phyloP scores from a whole-genome alignment of 169 alveolate genomes.

The Cryptosporidium ubiquitum region DNA sequence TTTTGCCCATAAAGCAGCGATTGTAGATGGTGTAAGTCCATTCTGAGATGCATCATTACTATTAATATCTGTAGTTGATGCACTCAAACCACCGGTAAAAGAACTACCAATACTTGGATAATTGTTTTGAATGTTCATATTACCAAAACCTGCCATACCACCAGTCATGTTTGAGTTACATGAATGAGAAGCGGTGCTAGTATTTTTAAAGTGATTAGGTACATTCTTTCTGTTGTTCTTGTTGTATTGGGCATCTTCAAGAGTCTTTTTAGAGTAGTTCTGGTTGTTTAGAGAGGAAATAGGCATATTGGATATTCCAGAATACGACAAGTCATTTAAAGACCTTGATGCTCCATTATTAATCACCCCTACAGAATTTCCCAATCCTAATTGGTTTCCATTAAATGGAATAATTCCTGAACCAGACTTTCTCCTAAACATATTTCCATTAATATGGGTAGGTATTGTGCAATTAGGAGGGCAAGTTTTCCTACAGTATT shows the following conservation, averaged over 20 bases:
- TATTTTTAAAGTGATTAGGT: neutral
- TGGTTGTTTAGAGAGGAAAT: neutral
- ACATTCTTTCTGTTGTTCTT: neutral
- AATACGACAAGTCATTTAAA: neutral
- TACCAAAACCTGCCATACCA: conserved; percentile 26
- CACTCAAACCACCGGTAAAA: neutral
- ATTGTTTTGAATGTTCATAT: neutral
- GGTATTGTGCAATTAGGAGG: conserved; percentile 22
- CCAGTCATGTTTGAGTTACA: conserved; percentile 20
- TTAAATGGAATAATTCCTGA: neutral
- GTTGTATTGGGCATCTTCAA: neutral
- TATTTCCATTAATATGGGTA: neutral
- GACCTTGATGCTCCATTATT: neutral
- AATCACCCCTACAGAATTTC: neutral
- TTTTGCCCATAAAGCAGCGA: conserved; percentile 73
- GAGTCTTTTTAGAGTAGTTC: neutral
- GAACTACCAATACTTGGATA: neutral
- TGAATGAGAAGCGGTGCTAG: neutral
- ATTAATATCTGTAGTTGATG: neutral
- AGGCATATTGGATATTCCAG: neutral
- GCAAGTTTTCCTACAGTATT: conserved; percentile 15
- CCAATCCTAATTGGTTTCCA: neutral
- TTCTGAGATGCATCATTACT: conserved; percentile 1
- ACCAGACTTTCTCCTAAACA: conserved; percentile 21
- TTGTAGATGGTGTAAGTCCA: conserved; percentile 54